Conservation (phyloP, 1,139 yeast genomes). For the Blastobotrys capitulatus region DNA sequence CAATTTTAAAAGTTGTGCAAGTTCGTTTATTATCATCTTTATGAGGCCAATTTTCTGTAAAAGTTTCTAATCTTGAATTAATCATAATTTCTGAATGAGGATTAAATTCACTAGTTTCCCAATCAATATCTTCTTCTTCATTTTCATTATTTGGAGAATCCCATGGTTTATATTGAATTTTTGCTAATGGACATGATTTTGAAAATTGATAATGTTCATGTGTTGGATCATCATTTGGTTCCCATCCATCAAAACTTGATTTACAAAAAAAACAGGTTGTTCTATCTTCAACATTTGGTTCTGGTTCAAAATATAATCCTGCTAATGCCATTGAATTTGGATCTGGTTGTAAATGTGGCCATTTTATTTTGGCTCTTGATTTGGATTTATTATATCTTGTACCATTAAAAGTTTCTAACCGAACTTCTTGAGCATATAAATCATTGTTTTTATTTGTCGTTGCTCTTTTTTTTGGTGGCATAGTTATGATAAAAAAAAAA, state of each 20-base stretch:
- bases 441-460: slow-evolving; percentile 5
- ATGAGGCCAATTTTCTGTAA: slow-evolving; percentile 50
- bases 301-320: slow-evolving; percentile 69
- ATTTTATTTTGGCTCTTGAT: slow-evolving; percentile 22
- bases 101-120: slow-evolving; percentile 23
- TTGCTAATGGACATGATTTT: slow-evolving; percentile 45
- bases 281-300: slow-evolving; percentile 37
- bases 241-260: slow-evolving; percentile 36
- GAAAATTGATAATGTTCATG: slow-evolving; percentile 44
- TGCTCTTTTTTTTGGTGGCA: slow-evolving; percentile 1
- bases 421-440: slow-evolving; percentile 20
- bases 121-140: slow-evolving; percentile 10
- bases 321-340: slow-evolving; percentile 45
- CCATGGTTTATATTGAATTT: slow-evolving; percentile 26
- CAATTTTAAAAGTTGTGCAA: slow-evolving; percentile 46
- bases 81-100: slow-evolving; percentile 39
- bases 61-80: slow-evolving; percentile 47
- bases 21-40: slow-evolving; percentile 36
- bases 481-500: neutral
- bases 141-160: slow-evolving; percentile 2
- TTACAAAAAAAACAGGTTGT: slow-evolving; percentile 63
- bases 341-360: slow-evolving; percentile 32
- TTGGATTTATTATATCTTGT: slow-evolving; percentile 21
- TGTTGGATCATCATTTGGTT: slow-evolving; percentile 33
- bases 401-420: slow-evolving; percentile 26